These are phyloP conservation scores for Scopulariopsis brevicaulis DNA, from an alignment of 2,329 filamentous ascomycete genomes.

Conservation along the genomic window DNA sequence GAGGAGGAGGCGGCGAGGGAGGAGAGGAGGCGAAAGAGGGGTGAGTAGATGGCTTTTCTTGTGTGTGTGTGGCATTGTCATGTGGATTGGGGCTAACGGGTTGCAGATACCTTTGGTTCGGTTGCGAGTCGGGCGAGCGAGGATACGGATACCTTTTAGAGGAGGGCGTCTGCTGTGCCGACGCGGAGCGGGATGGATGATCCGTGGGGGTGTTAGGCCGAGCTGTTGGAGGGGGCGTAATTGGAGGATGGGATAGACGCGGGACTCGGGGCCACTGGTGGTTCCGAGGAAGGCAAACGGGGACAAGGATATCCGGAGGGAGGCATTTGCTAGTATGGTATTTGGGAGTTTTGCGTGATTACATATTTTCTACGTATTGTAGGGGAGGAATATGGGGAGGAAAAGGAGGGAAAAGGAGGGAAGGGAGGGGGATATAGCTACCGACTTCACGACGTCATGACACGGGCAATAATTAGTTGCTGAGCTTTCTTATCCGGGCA, in stretches of 20 bases:
- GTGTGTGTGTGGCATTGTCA: background rate
- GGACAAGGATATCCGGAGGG: background rate
- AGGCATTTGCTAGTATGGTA: background rate
- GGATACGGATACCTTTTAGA: constrained; percentile 42
- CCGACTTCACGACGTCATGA: background rate
- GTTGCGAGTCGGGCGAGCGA: constrained; percentile 23
- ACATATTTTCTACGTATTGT: background rate
- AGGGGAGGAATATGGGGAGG: too few species aligned
- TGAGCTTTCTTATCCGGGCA: background rate
- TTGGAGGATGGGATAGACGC: background rate
- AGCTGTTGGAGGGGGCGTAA: background rate
- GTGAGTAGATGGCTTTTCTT: constrained; percentile 23
- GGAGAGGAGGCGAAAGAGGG: constrained; percentile 44
- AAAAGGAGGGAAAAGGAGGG: background rate
- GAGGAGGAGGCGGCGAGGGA: constrained; percentile 32
- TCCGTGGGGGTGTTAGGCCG: background rate
- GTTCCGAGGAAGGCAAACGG: background rate
- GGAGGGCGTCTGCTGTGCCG: background rate
- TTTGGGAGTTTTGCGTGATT: background rate
- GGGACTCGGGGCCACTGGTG: background rate
- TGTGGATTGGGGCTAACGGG: background rate
- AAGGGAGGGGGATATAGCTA: background rate
- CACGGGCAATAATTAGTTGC: background rate
- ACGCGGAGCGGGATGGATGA: background rate
- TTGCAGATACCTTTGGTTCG: constrained; percentile 30